A percentile compares a stretch with the other conserved stretches of the same genome.
Evolutionary conservation across 805 yeast genomes (phyloP).

Genomic region (Wickerhamomyces mucosus): DNA sequence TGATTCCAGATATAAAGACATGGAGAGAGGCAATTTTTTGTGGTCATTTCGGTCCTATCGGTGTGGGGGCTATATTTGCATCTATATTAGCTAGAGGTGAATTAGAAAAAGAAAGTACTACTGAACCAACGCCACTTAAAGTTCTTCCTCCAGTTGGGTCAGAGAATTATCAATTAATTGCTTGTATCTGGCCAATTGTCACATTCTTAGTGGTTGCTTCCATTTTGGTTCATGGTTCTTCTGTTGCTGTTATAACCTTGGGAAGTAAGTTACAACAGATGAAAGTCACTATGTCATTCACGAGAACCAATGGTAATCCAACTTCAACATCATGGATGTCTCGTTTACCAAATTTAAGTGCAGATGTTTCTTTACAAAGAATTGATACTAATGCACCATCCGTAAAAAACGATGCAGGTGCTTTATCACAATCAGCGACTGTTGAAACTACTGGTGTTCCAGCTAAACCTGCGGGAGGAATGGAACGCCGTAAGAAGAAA

Average conservation of each 20-base stretch:
- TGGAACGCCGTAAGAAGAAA: slow-evolving; percentile 37
- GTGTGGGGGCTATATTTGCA: slow-evolving; percentile 88
- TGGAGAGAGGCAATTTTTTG: slow-evolving; percentile 94
- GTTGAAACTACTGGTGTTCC: slow-evolving; percentile 57
- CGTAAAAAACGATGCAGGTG: slow-evolving; percentile 10
- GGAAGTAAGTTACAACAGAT: slow-evolving; percentile 87
- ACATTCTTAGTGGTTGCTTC: slow-evolving; percentile 76
- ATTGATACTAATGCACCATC: slow-evolving; percentile 56
- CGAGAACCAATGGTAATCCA: slow-evolving; percentile 49
- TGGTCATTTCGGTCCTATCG: slow-evolving; percentile 95
- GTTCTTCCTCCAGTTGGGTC: slow-evolving; percentile 29
- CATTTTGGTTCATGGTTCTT: slow-evolving; percentile 84
- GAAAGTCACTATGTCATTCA: slow-evolving; percentile 86
- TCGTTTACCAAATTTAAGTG: slow-evolving; percentile 73
- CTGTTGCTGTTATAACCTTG: slow-evolving; percentile 51
- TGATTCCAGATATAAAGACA: slow-evolving; percentile 78
- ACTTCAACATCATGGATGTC: slow-evolving; percentile 68
- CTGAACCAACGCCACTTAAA: slow-evolving; percentile 47
- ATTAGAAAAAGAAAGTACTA: slow-evolving; percentile 43
- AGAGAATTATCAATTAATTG: slow-evolving; percentile 15
- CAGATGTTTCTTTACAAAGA: slow-evolving; percentile 74
- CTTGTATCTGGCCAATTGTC: slow-evolving; percentile 72
- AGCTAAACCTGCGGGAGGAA: slow-evolving; percentile 69
- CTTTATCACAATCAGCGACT: slow-evolving; percentile 27
- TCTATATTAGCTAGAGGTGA: slow-evolving; percentile 70